Evolutionary conservation across 495 filamentous ascomycete genomes (phyloP).

Genomic region (Cercophora newfieldiana): DNA sequence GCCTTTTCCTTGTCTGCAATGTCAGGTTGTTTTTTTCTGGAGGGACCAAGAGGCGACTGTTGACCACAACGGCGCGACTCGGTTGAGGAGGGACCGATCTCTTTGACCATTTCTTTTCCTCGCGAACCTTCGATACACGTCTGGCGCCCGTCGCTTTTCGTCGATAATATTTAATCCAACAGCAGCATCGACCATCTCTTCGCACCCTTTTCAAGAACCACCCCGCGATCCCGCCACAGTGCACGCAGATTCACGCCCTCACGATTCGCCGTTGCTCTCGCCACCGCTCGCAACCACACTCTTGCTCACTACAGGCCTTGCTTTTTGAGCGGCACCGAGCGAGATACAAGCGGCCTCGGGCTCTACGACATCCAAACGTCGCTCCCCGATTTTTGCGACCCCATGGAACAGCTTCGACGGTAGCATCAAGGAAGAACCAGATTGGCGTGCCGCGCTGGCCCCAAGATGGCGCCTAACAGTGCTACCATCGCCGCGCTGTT

Average conservation of each 20-base stretch:
- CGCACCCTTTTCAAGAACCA: conserved; percentile 13
- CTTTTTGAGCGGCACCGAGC: not conserved
- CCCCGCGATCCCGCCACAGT: conserved; percentile 16
- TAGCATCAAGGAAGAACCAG: conserved; percentile 24
- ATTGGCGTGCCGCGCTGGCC: conserved; percentile 20
- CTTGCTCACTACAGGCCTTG: not conserved
- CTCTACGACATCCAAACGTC: not conserved
- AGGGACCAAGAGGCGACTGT: not conserved
- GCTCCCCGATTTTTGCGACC: not conserved
- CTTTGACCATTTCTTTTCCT: not conserved
- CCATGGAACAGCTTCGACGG: conserved; percentile 32
- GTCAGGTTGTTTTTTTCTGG: conserved; percentile 15
- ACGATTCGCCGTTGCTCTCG: conserved; percentile 3
- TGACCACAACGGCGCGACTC: conserved; percentile 15
- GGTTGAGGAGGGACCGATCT: not conserved
- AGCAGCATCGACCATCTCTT: conserved; percentile 37
- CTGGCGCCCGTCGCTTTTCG: conserved; percentile 14
- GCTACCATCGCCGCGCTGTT: conserved; percentile 70
- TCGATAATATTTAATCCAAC: conserved; percentile 34
- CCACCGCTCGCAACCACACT: not conserved
- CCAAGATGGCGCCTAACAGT: conserved; percentile 68
- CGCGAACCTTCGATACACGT: conserved; percentile 22
- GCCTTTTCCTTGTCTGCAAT: not conserved
- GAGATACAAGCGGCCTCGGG: not conserved
- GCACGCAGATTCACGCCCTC: conserved; percentile 4